Conservation (phyloP, 768 basidiomycete genomes). For the Podaxis sp. region DNA sequence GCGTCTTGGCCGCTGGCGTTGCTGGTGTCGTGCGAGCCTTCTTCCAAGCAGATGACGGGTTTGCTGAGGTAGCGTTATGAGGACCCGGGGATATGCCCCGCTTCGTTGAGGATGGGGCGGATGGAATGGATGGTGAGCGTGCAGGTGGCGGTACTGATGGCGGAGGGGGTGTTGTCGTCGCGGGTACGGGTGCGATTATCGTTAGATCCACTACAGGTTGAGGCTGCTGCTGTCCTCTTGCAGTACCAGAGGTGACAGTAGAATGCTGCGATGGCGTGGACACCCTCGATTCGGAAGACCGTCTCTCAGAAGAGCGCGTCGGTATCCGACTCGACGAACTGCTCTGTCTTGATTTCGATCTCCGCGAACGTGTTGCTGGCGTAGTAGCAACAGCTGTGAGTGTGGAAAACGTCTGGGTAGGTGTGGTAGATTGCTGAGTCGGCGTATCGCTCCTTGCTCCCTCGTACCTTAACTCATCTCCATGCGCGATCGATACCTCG, state of each 20-base stretch:
- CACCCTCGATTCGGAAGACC: slow-evolving; percentile 44
- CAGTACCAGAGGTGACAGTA: neutral
- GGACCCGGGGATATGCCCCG: slow-evolving; percentile 26
- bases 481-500: neutral
- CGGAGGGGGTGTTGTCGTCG: slow-evolving; percentile 25
- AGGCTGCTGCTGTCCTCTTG: slow-evolving; percentile 13
- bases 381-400: slow-evolving; percentile 37
- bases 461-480: neutral
- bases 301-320: slow-evolving; percentile 33
- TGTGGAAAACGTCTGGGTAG: slow-evolving; percentile 16
- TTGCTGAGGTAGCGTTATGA: neutral
- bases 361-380: slow-evolving; percentile 27
- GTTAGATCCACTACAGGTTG: slow-evolving; percentile 21
- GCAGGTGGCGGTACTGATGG: slow-evolving; percentile 22
- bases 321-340: slow-evolving; percentile 36
- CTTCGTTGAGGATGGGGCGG: slow-evolving; percentile 25
- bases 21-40: slow-evolving; percentile 21
- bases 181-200: slow-evolving; percentile 11
- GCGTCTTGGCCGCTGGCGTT: slow-evolving; percentile 20
- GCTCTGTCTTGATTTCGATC: slow-evolving; percentile 29
- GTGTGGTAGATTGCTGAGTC: neutral
- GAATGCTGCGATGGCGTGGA: slow-evolving; percentile 35
- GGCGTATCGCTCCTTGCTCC: neutral
- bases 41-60: slow-evolving; percentile 13
- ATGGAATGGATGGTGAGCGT: slow-evolving; percentile 23